Evolutionary conservation across 2,329 filamentous ascomycete genomes (phyloP), one percentile per base, ranked within the genome.

Genomic region (Colletotrichum brevisporum): DNA sequence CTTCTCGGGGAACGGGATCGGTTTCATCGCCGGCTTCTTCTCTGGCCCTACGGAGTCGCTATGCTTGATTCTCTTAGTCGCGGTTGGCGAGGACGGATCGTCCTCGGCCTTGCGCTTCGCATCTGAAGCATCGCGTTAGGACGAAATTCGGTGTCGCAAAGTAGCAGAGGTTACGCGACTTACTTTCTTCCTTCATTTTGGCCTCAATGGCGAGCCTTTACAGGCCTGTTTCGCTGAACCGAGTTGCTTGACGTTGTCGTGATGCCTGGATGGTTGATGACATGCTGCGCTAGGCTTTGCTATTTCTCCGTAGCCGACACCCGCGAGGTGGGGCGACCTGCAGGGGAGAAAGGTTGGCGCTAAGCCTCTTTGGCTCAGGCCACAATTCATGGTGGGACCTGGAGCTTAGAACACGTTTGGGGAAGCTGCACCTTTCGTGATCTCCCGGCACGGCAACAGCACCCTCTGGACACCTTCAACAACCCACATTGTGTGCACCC

Each of bases 1-100:
- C 86, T 97, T 98, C 81, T 97, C 94, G 1, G 94, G 94, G 75
- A 96, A 98, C 2, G 93, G 93, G 43, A 97, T 94, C 18, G 90
- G 88, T 73, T 90, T 90, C 73, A 87, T 85, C 6, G 79, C 80
- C 6, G 82, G 79, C 68, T 86, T 87, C 75, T 88, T 88, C 16
- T 85, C 83, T 8, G 81, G 78, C 73, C 88, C 82, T 54, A 78
- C 75, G 5, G 80, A 80, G 57, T 83, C 79, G 56, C 67, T 68
- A 66, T 86, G 84, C 80, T 92, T 92, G 48, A 89, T 78, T 74
- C 92, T 88, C 81, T 95, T 95, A 18, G 85, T 80, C 57, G 89
- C 87, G 56, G 86, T 85, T 21, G 88, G 86, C 59, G 89, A 90
- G 63, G 86, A 82, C 53, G 89, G 87, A 71, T 92, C 90, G 73